These are phyloP conservation scores for Talaromyces atroroseus DNA, from an alignment of 2,329 filamentous ascomycete genomes.

Conservation along the genomic window DNA sequence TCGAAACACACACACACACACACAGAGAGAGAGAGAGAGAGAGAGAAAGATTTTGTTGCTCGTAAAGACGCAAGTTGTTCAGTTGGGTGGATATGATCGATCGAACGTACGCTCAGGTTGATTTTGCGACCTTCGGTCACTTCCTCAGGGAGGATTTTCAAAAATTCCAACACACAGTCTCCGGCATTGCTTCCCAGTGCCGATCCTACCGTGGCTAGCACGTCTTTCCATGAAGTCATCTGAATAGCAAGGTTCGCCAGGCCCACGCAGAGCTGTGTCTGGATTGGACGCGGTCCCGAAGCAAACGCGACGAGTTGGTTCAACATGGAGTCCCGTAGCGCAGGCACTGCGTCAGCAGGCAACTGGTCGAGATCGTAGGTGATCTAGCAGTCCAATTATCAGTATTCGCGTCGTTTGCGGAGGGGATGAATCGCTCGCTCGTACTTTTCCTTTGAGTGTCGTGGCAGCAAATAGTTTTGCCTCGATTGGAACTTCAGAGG, in stretches of 20 bases:
- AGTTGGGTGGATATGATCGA: constrained; percentile 38
- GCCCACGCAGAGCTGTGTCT: constrained; percentile 91
- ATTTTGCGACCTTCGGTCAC: constrained; percentile 99
- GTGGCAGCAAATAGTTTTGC: constrained; percentile 94
- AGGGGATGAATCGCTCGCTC: constrained; percentile 17
- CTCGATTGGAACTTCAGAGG: constrained; percentile 67
- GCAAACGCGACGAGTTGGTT: constrained; percentile 75
- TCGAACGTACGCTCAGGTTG: constrained; percentile 93
- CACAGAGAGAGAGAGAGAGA: constrained; percentile 3
- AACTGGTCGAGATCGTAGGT: constrained; percentile 94
- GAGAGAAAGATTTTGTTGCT: constrained; percentile 23
- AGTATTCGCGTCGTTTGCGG: constrained; percentile 17
- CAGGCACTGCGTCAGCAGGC: constrained; percentile 64
- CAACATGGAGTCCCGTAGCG: constrained; percentile 78
- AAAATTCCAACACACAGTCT: constrained; percentile 87
- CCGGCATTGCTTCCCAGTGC: constrained; percentile 66
- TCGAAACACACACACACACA: constrained; percentile 15
- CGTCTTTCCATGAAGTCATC: constrained; percentile 93
- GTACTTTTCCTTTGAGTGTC: constrained; percentile 95
- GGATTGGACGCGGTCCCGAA: constrained; percentile 71
- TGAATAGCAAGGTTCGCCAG: constrained; percentile 92
- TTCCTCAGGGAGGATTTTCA: constrained; percentile 95
- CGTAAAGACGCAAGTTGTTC: constrained; percentile 39
- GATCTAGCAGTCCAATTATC: constrained; percentile 63
- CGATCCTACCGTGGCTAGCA: constrained; percentile 73